Percentiles rank a stretch among this genome's conserved stretches.
These are phyloP conservation scores for Orbilia quercus DNA, from an alignment of 2,329 filamentous ascomycete genomes.

Conservation along the genomic window DNA sequence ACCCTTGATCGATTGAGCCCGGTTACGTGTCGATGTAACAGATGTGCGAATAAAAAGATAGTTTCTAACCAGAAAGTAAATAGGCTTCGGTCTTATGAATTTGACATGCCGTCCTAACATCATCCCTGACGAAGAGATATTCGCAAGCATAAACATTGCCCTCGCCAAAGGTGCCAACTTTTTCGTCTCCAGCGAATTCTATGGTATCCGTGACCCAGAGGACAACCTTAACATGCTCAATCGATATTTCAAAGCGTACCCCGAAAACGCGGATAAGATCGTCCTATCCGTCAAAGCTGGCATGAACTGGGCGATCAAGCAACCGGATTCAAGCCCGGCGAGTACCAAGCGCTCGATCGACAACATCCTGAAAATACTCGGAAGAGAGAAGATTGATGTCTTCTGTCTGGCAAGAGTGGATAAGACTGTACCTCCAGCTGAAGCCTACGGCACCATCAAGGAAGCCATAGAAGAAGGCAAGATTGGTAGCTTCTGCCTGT, in stretches of 20 bases:
- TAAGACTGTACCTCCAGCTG: conserved; percentile 65
- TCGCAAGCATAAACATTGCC: conserved; percentile 69
- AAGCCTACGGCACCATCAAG: conserved; percentile 65
- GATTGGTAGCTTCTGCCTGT: conserved; percentile 68
- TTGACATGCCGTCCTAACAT: conserved; percentile 60
- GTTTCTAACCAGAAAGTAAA: too few relatives aligned
- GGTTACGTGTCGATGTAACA: not conserved
- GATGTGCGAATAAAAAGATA: too few relatives aligned
- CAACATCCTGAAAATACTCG: conserved; percentile 67
- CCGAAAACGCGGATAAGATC: conserved; percentile 71
- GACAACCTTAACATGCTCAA: conserved; percentile 69
- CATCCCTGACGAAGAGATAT: conserved; percentile 66
- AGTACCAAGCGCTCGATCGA: conserved; percentile 71
- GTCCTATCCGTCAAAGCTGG: conserved; percentile 74
- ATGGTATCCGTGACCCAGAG: conserved; percentile 71
- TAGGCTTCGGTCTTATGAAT: conserved; percentile 58
- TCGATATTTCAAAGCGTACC: conserved; percentile 73
- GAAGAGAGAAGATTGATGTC: conserved; percentile 71
- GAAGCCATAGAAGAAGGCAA: conserved; percentile 69
- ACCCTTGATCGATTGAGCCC: not conserved
- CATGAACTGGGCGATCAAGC: conserved; percentile 62
- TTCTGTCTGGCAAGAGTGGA: conserved; percentile 72
- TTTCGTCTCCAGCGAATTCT: conserved; percentile 75
- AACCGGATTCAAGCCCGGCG: conserved; percentile 68
- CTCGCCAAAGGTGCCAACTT: conserved; percentile 65